Conservation (phyloP, 2,329 filamentous ascomycete species). For the Colletotrichum echinochloae region DNA sequence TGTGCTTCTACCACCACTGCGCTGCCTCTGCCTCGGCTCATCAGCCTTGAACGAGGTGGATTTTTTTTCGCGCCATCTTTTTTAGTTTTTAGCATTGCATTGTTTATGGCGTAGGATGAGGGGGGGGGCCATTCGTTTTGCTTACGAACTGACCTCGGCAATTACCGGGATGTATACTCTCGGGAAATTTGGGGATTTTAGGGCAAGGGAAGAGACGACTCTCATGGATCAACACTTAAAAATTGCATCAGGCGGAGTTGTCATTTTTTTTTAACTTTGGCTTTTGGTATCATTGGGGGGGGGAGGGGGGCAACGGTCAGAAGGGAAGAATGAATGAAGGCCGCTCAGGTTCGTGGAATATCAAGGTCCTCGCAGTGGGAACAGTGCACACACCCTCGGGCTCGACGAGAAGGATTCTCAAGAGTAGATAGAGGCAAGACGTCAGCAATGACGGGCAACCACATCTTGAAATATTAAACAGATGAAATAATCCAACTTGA, state of each 20-base stretch:
- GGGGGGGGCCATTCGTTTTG: slow-evolving; percentile 31
- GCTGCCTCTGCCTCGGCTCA: not conserved
- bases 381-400: not conserved
- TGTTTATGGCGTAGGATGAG: slow-evolving; percentile 40
- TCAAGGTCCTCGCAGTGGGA: slow-evolving; percentile 10
- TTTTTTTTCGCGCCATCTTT: slow-evolving; percentile 11
- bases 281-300: slow-evolving; percentile 16
- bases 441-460: slow-evolving; percentile 24
- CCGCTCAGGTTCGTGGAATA: slow-evolving; percentile 11
- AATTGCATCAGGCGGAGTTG: slow-evolving; percentile 40
- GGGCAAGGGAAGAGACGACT: slow-evolving; percentile 24
- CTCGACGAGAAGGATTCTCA: not conserved
- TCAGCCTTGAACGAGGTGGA: not conserved
- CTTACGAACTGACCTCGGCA: slow-evolving; percentile 16
- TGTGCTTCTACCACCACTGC: not conserved
- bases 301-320: not conserved
- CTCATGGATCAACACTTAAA: slow-evolving; percentile 28
- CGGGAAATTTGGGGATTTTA: slow-evolving; percentile 6
- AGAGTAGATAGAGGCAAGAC: slow-evolving; percentile 38
- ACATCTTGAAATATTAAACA: slow-evolving; percentile 22
- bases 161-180: slow-evolving; percentile 22
- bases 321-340: not conserved
- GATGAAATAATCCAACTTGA: slow-evolving; percentile 17
- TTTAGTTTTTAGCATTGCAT: slow-evolving; percentile 36
- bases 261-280: slow-evolving; percentile 12